Evolutionary conservation across 345 rosid genomes (phyloP).

Genomic region (Eucalyptus microcorys): DNA sequence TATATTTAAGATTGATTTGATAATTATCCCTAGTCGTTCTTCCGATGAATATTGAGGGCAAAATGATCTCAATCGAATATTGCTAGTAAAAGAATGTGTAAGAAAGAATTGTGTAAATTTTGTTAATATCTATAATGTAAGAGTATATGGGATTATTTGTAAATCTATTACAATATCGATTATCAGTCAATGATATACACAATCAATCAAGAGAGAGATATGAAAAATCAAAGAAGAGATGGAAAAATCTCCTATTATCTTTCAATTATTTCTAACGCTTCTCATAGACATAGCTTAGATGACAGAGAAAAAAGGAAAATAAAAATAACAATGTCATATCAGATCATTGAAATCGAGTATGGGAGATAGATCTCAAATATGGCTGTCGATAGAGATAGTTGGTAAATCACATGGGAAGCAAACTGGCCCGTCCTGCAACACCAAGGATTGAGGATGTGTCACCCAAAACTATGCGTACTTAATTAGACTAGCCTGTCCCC

Average conservation of each 20-base stretch:
- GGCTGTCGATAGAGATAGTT: neutral
- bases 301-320: neutral
- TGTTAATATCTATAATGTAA: neutral
- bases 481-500: neutral
- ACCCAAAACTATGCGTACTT: neutral
- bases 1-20: too few species aligned
- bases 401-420: neutral
- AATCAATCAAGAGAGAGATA: neutral
- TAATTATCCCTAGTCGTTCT: neutral
- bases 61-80: neutral
- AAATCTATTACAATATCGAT: too few species aligned
- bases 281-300: neutral
- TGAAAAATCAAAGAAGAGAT: neutral
- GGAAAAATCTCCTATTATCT: neutral
- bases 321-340: neutral
- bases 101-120: too few species aligned
- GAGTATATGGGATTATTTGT: neutral
- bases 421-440: neutral
- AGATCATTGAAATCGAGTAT: neutral
- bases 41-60: neutral
- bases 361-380: too few species aligned
- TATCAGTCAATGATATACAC: too few species aligned
- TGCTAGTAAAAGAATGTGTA: neutral
- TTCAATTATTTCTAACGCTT: neutral
- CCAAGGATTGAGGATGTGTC: neutral